These are phyloP conservation scores for Hypoxylon crocopeplum DNA, from an alignment of 495 filamentous ascomycete species.

Conservation along the genomic window DNA sequence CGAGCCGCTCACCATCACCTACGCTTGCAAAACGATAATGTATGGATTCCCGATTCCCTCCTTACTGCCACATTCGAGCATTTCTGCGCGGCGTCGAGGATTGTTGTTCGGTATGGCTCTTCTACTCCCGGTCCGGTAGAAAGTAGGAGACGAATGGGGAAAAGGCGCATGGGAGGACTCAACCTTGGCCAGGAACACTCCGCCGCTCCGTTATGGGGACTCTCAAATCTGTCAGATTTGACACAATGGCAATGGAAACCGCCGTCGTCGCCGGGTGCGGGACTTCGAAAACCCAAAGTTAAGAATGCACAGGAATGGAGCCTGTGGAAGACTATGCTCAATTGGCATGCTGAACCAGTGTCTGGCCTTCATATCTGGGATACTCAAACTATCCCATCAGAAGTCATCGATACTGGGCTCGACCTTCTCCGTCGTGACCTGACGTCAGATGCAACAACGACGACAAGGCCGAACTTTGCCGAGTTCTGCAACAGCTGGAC, in stretches of 20 bases:
- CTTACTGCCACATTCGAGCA: constrained; percentile 48
- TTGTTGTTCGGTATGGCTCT: constrained; percentile 31
- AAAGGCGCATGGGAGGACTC: constrained; percentile 55
- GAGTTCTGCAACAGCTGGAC: constrained; percentile 32
- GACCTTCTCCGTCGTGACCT: constrained; percentile 16
- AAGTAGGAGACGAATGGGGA: constrained; percentile 58
- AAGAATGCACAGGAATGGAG: background rate
- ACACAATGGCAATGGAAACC: constrained; percentile 59
- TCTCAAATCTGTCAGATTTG: constrained; percentile 47
- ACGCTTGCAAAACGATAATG: constrained; percentile 38
- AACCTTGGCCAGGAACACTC: constrained; percentile 44
- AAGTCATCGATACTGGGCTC: constrained; percentile 24
- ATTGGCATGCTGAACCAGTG: constrained; percentile 1
- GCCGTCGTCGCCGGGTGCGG: constrained; percentile 38
- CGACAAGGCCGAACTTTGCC: constrained; percentile 7
- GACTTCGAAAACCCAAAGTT: background rate
- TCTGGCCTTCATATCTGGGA: too few species aligned
- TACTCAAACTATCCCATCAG: constrained; percentile 3
- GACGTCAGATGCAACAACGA: background rate
- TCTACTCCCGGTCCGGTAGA: constrained; percentile 58
- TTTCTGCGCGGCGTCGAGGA: constrained; percentile 43
- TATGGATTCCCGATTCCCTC: constrained; percentile 55
- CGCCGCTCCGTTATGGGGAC: constrained; percentile 46
- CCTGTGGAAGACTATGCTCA: background rate
- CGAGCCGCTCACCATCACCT: constrained; percentile 49